These are phyloP conservation scores for Chlamydomonas reinhardtii DNA, from an alignment of 163 green algal genomes.

Conservation along the genomic window DNA sequence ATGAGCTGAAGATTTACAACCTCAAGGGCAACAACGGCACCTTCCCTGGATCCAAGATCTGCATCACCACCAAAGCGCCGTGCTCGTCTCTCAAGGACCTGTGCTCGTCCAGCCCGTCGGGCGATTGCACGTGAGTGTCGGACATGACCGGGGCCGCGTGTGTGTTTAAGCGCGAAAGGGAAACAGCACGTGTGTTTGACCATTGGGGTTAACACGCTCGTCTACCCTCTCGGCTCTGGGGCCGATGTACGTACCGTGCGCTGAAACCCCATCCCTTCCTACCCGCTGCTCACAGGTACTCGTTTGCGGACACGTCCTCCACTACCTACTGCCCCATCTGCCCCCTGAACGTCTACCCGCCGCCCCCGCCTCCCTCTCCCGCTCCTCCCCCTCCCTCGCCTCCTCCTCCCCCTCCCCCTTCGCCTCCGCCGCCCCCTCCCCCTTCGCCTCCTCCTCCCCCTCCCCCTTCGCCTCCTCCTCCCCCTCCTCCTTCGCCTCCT, in stretches of 20 bases:
- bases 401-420: not conserved
- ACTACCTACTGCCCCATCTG: slow-evolving; percentile 31
- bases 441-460: not conserved
- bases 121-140: not conserved
- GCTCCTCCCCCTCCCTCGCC: not conserved
- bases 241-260: too few relatives aligned
- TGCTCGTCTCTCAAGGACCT: not conserved
- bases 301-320: not conserved
- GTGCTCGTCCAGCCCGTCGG: not conserved
- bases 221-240: too few relatives aligned
- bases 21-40: slow-evolving; percentile 5
- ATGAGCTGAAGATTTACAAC: slow-evolving; percentile 35
- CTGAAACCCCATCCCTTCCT: too few relatives aligned
- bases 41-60: slow-evolving; percentile 17
- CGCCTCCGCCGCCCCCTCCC: not conserved
- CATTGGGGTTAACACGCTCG: too few relatives aligned
- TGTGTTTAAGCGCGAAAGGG: too few relatives aligned
- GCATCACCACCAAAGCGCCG: not conserved
- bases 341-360: not conserved
- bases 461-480: not conserved
- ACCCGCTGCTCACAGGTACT: slow-evolving; percentile 7
- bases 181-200: too few relatives aligned
- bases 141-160: too few relatives aligned
- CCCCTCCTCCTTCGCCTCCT: not conserved
- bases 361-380: not conserved